These are phyloP conservation scores for Brassica nigra DNA, from an alignment of 345 rosid species.

Conservation along the genomic window DNA sequence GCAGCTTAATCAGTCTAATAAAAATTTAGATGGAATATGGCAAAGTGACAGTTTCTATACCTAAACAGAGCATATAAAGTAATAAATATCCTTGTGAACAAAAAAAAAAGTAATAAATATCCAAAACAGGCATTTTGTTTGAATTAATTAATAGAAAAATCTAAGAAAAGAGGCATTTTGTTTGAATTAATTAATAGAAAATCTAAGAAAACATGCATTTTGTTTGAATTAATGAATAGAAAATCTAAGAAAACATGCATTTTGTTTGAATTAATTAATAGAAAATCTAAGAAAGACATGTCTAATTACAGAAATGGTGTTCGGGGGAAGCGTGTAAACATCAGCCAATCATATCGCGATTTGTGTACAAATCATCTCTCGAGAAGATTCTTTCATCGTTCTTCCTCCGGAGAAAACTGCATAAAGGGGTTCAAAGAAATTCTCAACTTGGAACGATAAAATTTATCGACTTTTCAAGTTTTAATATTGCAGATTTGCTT, in stretches of 20 bases:
- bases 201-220: neutral
- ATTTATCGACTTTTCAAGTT: neutral
- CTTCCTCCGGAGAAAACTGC: neutral
- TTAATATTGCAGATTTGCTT: neutral
- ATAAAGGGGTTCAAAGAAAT: neutral
- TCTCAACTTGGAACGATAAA: neutral
- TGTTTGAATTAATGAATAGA: no score
- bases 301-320: neutral
- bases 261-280: neutral
- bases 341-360: conserved; percentile 10
- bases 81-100: no score
- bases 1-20: neutral
- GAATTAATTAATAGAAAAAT: no score
- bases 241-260: no score
- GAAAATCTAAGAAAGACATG: neutral
- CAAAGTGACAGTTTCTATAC: neutral
- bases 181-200: neutral
- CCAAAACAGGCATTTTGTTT: neutral
- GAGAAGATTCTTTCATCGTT: neutral
- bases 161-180: no score
- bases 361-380: neutral
- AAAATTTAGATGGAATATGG: neutral
- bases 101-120: neutral
- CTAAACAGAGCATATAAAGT: neutral
- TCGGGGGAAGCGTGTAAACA: neutral